Evolutionary conservation across 139 green algal genomes (phyloP).

Genomic region (Chlorella sp.): DNA sequence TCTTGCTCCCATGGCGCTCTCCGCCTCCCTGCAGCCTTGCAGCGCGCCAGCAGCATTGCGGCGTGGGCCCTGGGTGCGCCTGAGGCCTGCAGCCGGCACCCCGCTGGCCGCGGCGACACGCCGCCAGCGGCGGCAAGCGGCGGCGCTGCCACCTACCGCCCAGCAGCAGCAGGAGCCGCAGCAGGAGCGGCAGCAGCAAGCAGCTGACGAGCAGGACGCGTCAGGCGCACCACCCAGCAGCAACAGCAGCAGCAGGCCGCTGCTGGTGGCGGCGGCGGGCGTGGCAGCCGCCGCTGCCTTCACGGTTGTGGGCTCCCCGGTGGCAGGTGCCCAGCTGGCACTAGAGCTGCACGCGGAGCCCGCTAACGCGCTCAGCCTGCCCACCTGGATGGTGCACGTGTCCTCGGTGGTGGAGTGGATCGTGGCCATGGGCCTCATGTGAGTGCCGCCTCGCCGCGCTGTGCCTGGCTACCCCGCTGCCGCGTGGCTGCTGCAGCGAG

Average conservation of each 20-base stretch:
- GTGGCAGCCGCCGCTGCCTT: neutral
- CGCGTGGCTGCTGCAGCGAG: no score
- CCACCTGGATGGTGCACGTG: conserved; percentile 98
- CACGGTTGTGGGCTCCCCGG: neutral
- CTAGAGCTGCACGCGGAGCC: conserved; percentile 75
- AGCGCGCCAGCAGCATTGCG: neutral
- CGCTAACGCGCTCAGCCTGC: conserved; percentile 95
- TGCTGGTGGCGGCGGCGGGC: neutral
- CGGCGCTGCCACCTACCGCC: no score
- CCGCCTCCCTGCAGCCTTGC: neutral
- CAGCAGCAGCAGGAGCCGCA: no score
- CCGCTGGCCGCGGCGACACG: neutral
- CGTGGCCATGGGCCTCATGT: conserved; percentile 87
- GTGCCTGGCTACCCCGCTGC: no score
- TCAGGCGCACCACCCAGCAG: neutral
- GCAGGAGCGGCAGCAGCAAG: no score
- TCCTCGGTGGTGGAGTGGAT: conserved; percentile 89
- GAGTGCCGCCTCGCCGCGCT: neutral
- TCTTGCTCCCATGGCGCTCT: no score
- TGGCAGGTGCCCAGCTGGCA: conserved; percentile 3
- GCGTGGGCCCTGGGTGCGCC: neutral
- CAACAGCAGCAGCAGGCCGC: neutral
- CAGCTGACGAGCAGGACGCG: no score
- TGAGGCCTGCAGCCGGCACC: neutral
- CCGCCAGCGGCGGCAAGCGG: neutral